Evolutionary conservation across 768 basidiomycete species (phyloP).

Genomic region (Amanita inopinata): DNA sequence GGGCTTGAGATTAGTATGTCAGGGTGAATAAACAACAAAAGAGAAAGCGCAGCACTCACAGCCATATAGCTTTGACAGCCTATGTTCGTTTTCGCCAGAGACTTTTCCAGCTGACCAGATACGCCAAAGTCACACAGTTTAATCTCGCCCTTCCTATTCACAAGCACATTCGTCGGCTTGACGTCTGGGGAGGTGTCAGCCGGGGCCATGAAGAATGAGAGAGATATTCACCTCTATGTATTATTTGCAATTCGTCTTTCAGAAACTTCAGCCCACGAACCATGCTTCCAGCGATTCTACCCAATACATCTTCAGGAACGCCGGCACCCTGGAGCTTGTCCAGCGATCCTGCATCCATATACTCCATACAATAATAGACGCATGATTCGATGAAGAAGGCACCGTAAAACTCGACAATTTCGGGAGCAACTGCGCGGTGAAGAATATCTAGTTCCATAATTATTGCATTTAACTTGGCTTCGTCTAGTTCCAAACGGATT

Average conservation of each 20-base stretch:
- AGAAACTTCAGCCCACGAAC: constrained; percentile 88
- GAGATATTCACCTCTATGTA: constrained; percentile 37
- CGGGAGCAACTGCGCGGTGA: constrained; percentile 82
- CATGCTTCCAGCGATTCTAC: constrained; percentile 73
- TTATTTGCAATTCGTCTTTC: constrained; percentile 87
- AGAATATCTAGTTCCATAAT: constrained; percentile 98
- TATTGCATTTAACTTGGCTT: constrained; percentile 89
- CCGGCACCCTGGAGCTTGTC: constrained; percentile 65
- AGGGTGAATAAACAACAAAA: background rate
- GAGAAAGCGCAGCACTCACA: constrained; percentile 35
- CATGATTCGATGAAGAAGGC: constrained; percentile 99
- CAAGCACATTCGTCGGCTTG: constrained; percentile 89
- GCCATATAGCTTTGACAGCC: constrained; percentile 99
- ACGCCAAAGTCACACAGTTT: constrained; percentile 99
- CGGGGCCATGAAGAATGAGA: background rate
- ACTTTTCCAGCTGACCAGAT: constrained; percentile 93
- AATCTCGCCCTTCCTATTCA: constrained; percentile 80
- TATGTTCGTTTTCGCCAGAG: constrained; percentile 95
- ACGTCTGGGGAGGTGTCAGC: constrained; percentile 44
- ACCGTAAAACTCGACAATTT: constrained; percentile 97
- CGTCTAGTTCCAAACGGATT: constrained; percentile 93
- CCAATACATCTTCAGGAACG: constrained; percentile 73
- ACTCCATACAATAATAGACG: constrained; percentile 99
- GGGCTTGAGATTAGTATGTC: constrained; percentile 40
- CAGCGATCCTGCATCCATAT: constrained; percentile 97